phyloP scores from a whole-genome alignment of 495 filamentous ascomycete genomes.

The Penicillium herquei region DNA sequence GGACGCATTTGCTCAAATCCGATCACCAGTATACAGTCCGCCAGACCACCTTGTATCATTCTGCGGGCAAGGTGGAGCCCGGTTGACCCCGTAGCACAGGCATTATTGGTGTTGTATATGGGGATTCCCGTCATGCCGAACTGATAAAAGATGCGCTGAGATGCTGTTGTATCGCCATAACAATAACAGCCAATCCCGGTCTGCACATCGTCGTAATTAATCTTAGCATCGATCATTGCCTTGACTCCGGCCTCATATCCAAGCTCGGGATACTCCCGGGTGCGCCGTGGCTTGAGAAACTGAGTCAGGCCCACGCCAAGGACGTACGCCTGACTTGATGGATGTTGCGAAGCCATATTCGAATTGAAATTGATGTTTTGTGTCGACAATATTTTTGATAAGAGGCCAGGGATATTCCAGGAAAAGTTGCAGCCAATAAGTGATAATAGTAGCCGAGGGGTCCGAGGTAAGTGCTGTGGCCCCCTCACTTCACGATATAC shows the following conservation, averaged over 20 bases:
- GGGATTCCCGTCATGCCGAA: conserved; percentile 87
- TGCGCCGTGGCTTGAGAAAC: conserved; percentile 25
- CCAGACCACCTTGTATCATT: conserved; percentile 64
- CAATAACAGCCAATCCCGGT: conserved; percentile 83
- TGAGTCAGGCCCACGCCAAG: conserved; percentile 22
- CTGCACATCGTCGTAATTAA: conserved; percentile 86
- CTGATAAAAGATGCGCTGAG: conserved; percentile 84
- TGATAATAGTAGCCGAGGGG: neutral
- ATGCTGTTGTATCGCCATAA: conserved; percentile 72
- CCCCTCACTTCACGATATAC: neutral
- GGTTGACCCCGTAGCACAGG: conserved; percentile 79
- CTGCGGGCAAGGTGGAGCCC: conserved; percentile 71
- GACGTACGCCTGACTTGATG: conserved; percentile 12
- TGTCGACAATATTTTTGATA: neutral
- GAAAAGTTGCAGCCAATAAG: neutral
- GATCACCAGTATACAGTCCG: conserved; percentile 76
- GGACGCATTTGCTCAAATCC: conserved; percentile 92
- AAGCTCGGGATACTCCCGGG: conserved; percentile 22
- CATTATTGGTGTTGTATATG: conserved; percentile 87
- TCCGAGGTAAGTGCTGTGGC: neutral
- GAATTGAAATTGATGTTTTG: no score
- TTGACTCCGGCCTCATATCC: conserved; percentile 45
- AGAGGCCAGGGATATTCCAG: neutral
- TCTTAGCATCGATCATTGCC: conserved; percentile 79
- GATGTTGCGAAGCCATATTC: neutral